Conservation (phyloP, 306 rosid genomes). For the Benincasa hispida region DNA sequence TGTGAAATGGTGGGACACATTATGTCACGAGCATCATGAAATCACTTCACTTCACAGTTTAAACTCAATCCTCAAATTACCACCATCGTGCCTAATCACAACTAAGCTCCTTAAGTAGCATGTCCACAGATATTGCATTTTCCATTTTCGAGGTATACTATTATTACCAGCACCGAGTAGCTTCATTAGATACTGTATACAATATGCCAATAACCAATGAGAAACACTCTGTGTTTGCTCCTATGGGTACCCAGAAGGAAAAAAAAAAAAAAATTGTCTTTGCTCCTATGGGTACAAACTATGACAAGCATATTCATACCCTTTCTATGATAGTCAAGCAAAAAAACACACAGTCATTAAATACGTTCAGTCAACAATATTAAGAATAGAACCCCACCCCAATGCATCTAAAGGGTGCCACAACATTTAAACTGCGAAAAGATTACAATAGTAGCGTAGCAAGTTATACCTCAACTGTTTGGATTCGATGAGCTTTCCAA, state of each 20-base stretch:
- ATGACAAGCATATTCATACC: neutral
- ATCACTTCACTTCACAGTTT: neutral
- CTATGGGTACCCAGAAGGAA: neutral
- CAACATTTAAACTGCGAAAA: neutral
- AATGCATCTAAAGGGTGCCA: neutral
- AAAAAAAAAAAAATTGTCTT: no score
- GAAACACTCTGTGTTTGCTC: neutral
- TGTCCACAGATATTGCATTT: neutral
- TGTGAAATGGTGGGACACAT: neutral
- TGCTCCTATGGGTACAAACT: neutral
- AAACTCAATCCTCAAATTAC: neutral
- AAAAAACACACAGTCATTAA: neutral
- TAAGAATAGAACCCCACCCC: neutral
- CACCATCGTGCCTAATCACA: neutral
- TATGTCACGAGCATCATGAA: neutral
- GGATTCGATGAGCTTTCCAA: conserved; percentile 94
- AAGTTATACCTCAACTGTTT: conserved; percentile 69
- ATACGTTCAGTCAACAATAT: neutral
- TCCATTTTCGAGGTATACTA: neutral
- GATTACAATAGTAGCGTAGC: neutral
- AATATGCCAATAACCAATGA: neutral
- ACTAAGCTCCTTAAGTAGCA: neutral
- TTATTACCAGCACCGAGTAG: neutral
- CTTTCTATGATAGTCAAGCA: neutral
- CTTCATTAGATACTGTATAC: neutral